Base-by-base conservation (phyloP, 2,329 filamentous ascomycete genomes). In the Fusarium coffeatum region DNA sequence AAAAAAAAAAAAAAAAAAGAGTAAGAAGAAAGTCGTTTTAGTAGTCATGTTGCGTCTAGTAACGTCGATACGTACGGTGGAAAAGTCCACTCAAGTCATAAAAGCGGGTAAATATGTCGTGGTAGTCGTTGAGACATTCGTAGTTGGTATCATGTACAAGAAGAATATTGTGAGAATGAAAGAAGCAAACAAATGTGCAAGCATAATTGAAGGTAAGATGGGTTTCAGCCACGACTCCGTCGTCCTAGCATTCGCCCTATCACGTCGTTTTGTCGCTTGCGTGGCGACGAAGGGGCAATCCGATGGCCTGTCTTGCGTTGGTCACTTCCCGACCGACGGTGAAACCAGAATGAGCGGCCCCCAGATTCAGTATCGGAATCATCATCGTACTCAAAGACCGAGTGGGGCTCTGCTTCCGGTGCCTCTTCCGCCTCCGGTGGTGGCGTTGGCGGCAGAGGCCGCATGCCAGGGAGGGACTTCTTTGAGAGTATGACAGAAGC, bases 311-410 rank as follows among this genome's bases (percentile, higher is more conserved):
- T 67, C 50, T 59, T 69, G 37, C 72, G 73, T 30, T 74, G 71
- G 32, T 76, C 72, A 27, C 81, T 80, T 15, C 75, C 72, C n/a
- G 78, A 76, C 16, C 81, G 78, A 58, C 76, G 79, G 66, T 82
- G 80, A 60, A 86, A 80, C 20, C 82, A 83, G 55, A 85, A 83
- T 20, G 83, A 78, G 7, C 80, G 77, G n/a, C 68, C 62, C 5
- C 59, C 66, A 32, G 53, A 74, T 71, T 84, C 83, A 15, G 74
- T 75, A 71, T 84, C 83, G 16, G 75, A 76, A 61, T 86, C 84
- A 62, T 86, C 83, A 62, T 86, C 84, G 16, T 79, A 71, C 45
- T 86, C 85, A 64, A 87, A 87, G 25, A 86, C 81, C 4, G 84
- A 86, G n/a, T 80, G 74, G 12, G 73, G 68, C 50, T 73, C 71